phyloP scores from a whole-genome alignment of 768 basidiomycete species.

The Xanthoconium purpureum region DNA sequence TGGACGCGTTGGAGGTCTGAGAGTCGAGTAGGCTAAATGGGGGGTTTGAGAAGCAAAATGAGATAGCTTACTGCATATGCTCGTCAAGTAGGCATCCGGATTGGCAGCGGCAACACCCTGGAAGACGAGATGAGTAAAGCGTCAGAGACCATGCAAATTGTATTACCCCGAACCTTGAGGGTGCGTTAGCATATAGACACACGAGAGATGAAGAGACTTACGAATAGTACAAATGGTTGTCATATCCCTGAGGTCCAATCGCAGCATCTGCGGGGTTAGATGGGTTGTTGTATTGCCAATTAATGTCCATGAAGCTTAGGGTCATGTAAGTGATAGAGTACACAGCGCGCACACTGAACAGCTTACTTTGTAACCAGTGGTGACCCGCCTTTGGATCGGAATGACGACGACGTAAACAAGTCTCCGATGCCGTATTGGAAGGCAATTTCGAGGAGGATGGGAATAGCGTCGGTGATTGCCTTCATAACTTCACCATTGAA shows the following conservation, averaged over 20 bases:
- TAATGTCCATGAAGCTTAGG: conserved; percentile 74
- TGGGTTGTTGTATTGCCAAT: conserved; percentile 71
- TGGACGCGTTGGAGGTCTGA: conserved; percentile 60
- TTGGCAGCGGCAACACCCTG: conserved; percentile 71
- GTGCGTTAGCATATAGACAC: conserved; percentile 5
- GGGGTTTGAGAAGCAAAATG: not conserved
- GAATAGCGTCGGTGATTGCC: conserved; percentile 36
- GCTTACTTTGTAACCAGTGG: conserved; percentile 40
- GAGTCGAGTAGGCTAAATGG: not conserved
- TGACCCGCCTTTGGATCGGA: conserved; percentile 10
- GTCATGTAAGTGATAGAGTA: conserved; percentile 1
- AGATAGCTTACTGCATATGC: conserved; percentile 61
- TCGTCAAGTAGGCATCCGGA: conserved; percentile 59
- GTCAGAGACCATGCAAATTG: not conserved
- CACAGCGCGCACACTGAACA: not conserved
- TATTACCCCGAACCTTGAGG: conserved; percentile 55
- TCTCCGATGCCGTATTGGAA: conserved; percentile 17
- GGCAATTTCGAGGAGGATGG: conserved; percentile 35
- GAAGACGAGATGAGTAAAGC: conserved; percentile 3
- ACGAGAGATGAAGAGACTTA: conserved; percentile 31
- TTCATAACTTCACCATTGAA: conserved; percentile 31
- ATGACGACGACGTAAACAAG: conserved; percentile 23
- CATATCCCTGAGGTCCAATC: conserved; percentile 69
- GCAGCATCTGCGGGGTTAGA: conserved; percentile 69
- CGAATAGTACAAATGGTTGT: conserved; percentile 79